These are phyloP conservation scores for Picochlorum sp. DNA, from an alignment of 139 green algal species.

Conservation along the genomic window DNA sequence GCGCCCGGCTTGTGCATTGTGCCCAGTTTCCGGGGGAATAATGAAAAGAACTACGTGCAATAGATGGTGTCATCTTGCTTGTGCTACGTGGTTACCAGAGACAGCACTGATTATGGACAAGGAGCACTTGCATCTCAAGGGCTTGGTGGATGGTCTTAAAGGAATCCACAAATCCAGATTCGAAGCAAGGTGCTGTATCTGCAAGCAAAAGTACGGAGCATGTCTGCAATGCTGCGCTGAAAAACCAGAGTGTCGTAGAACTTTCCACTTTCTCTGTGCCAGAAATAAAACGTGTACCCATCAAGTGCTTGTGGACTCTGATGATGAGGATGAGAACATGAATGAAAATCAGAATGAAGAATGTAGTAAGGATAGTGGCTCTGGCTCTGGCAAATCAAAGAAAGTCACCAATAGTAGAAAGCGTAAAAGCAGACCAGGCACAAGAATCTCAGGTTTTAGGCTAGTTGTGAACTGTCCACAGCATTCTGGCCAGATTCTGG, in stretches of 20 bases:
- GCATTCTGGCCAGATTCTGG: too few species aligned
- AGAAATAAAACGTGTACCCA: constrained; percentile 22
- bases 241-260: constrained; percentile 36
- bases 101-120: constrained; percentile 18
- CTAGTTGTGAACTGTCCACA: too few species aligned
- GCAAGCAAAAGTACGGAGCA: constrained; percentile 55
- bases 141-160: not conserved
- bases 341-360: not conserved
- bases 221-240: constrained; percentile 58
- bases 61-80: constrained; percentile 51
- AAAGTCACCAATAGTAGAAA: too few species aligned
- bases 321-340: constrained; percentile 11
- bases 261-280: constrained; percentile 74
- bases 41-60: constrained; percentile 45
- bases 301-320: constrained; percentile 6
- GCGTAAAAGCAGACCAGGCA: too few species aligned
- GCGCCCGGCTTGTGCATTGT: constrained; percentile 47
- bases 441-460: too few species aligned
- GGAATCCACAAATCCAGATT: constrained; percentile 6
- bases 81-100: constrained; percentile 51
- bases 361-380: too few species aligned
- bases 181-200: constrained; percentile 30
- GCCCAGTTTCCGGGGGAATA: constrained; percentile 41
- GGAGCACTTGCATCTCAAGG: constrained; percentile 1
- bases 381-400: too few species aligned